A percentile compares a stretch with the other conserved stretches of the same genome.
These are phyloP conservation scores for Colletotrichum lupini DNA, from an alignment of 2,329 filamentous ascomycete species.

Conservation along the genomic window DNA sequence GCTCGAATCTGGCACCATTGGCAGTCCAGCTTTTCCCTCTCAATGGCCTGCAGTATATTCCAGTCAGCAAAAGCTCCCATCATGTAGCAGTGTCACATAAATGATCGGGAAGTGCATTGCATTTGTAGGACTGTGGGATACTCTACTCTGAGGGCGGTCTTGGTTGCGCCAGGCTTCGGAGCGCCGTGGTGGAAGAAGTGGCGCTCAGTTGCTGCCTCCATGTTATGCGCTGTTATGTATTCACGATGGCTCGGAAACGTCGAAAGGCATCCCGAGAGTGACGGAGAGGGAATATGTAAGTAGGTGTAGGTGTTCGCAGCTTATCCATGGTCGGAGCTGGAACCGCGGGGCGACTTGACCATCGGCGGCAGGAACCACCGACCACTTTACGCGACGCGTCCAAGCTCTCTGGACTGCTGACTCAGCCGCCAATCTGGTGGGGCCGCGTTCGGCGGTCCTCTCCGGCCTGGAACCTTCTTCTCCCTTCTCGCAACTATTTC, in stretches of 20 bases:
- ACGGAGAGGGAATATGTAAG: not conserved
- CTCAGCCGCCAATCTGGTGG: not conserved
- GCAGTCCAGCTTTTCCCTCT: constrained; percentile 57
- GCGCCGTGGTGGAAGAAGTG: constrained; percentile 64
- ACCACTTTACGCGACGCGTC: constrained; percentile 34
- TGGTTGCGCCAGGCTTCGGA: not conserved
- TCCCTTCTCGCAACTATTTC: not conserved
- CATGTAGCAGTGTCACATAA: not conserved
- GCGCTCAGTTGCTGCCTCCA: constrained; percentile 57
- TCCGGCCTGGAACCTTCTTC: not conserved
- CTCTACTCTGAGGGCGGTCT: constrained; percentile 34
- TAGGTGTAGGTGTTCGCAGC: not conserved
- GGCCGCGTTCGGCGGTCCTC: not conserved
- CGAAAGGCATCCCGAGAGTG: not conserved
- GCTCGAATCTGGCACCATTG: constrained; percentile 71
- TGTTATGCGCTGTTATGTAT: constrained; percentile 38
- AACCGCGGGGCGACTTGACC: not conserved
- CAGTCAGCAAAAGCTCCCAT: not conserved
- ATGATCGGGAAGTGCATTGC: not conserved
- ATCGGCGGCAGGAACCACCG: not conserved
- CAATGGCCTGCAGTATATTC: constrained; percentile 42
- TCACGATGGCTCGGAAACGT: no score
- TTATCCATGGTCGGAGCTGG: not conserved
- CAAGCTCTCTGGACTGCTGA: not conserved
- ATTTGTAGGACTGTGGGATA: not conserved